Conservation (phyloP, 768 basidiomycete species). For the Agaricus sinodeliciosus region DNA sequence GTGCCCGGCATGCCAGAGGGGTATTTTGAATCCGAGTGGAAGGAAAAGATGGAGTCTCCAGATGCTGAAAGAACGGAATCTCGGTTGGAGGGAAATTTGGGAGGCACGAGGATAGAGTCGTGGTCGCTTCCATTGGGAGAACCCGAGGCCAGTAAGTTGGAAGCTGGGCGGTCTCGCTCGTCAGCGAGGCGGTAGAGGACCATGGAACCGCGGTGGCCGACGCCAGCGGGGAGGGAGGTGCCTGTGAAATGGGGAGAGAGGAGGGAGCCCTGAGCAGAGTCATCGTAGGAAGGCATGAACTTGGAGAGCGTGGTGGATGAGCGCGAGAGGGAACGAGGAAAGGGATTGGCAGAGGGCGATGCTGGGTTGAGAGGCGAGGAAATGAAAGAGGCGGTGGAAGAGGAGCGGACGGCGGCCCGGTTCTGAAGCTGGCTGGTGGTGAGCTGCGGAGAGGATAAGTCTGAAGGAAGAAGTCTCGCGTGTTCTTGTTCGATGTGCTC, state of each 20-base stretch:
- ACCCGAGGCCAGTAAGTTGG: neutral
- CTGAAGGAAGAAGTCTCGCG: too few relatives aligned
- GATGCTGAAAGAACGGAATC: constrained; percentile 27
- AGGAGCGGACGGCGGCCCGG: constrained; percentile 5
- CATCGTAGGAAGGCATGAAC: constrained; percentile 1
- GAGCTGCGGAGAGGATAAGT: neutral
- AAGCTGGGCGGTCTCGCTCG: constrained; percentile 16
- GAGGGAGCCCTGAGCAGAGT: neutral
- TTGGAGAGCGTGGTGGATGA: constrained; percentile 5
- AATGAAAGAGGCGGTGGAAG: constrained; percentile 24
- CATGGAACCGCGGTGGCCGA: constrained; percentile 46
- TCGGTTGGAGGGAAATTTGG: constrained; percentile 19
- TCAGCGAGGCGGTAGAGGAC: constrained; percentile 57
- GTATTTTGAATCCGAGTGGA: constrained; percentile 62
- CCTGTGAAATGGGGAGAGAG: constrained; percentile 5
- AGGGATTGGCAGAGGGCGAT: constrained; percentile 8
- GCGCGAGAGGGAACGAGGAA: constrained; percentile 9
- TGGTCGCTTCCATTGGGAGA: constrained; percentile 9
- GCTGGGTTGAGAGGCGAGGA: constrained; percentile 50
- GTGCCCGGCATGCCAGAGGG: constrained; percentile 29
- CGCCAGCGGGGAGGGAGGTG: constrained; percentile 19
- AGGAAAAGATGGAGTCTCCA: constrained; percentile 39
- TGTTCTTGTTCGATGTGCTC: too few relatives aligned
- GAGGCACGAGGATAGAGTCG: constrained; percentile 30
- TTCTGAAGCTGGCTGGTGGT: constrained; percentile 5